Evolutionary conservation across 495 filamentous ascomycete genomes (phyloP), one percentile per base, ranked within the genome.

Genomic region (Talaromyces stipitatus): DNA sequence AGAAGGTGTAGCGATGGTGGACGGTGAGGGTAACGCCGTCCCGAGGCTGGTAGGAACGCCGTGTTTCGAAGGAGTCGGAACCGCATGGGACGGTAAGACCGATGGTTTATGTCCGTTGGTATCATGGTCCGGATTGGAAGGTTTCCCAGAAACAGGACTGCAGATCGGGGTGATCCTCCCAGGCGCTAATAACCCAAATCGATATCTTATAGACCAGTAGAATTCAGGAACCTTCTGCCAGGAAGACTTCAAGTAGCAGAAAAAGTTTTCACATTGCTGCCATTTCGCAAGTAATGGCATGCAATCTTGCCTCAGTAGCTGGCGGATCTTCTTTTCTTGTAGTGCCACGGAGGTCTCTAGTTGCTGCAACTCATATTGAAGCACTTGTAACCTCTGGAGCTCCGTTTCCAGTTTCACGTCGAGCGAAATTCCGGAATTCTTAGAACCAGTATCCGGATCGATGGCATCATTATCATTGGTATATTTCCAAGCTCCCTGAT

Each of bases 121-220:
- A 0, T 50, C 1, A 16, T 27, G 0, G 27, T 51, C 27, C 1
- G 12, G 38, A 45, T 45, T 14, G 5, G 16, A 30, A 8, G 48
- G 27, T 0, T 20, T 16, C 16, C 30, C 48, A 4, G 48, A 9
- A 51, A 11, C 18, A 24, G 28, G 20, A 38, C 20, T 18, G 24
- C 55, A 57, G 5, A 50, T 50, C 6, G 55, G 55, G 26, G 32
- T 30, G 58, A 52, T 4, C 20, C 51, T 36, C 57, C 23, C 26
- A 50, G 38, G 38, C 38, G 41, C 11, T 30, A 56, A 48, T 10
- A 43, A 27, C 2, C 54, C 59, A 29, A 64, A 45, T 16, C 38
- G 57, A 46, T 61, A 57, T 41, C 61, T 67, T 11, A 71, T 46
- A 22, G 65, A 67, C 45, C 64, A 55, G 60, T 66, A 60, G 23